Evolutionary conservation across 139 green algal genomes (phyloP), one percentile per base, ranked within the genome.

Genomic region (Parachlorella kessleri): DNA sequence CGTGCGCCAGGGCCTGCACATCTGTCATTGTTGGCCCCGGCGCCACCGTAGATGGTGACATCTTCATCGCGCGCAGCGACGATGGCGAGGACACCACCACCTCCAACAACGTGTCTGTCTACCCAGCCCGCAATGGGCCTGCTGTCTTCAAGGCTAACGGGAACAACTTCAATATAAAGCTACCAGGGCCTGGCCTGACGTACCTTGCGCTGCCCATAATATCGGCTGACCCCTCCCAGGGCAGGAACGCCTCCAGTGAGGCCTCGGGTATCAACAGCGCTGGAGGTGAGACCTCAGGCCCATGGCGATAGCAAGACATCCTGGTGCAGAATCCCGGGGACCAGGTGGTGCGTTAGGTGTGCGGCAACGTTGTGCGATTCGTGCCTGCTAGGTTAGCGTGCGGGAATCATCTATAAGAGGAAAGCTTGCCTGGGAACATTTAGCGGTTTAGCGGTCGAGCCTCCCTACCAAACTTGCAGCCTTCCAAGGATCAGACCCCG

Each of bases 1-100:
- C n/a, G n/a, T n/a, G n/a, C n/a, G 72, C 55, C 3, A 18, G 3
- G 1, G 75, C 75, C 10, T 81, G 75, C 75, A 81, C 75, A 3
- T 48, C 35, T 0, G 64, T 66, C 35, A 75, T 75, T 1, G 66
- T 81, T 1, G 66, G 38, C 2, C 1, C 26, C 3, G 66, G 7
- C 3, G 75, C 75, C 26, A 69, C 75, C 1, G 26, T 35, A 0
- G 75, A 81, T 30, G 75, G 75, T 26, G 39, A 21, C 6, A 23
- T 81, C 1, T 48, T 81, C 7, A 81, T 81, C 55, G 75, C 42
- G 7, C 66, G 75, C 6, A 81, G 68, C 37, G 75, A 81, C 35
- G 75, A 81, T 35, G 75, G 75, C 26, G 75, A 75, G 41, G 75
- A 66, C 21, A 40, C 75, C 23, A 7, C 10, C 63, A 68, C 63